Evolutionary conservation across 2,329 filamentous ascomycete species (phyloP).

Genomic region (Bipolaris oryzae): DNA sequence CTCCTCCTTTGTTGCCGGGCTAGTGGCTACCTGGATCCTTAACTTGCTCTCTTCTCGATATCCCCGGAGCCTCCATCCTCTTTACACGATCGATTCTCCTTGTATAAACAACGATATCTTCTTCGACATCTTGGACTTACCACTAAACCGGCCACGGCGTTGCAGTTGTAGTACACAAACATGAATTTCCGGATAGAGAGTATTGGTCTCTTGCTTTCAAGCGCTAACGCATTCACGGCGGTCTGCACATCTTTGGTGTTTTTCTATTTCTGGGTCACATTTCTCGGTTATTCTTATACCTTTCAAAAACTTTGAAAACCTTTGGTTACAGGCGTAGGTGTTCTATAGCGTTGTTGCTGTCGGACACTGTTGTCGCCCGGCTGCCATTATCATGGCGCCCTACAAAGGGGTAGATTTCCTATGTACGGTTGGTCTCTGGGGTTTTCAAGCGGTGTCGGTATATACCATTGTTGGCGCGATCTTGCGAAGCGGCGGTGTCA

Average conservation of each 20-base stretch:
- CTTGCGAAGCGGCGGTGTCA: slow-evolving; percentile 49
- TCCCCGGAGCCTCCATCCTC: slow-evolving; percentile 49
- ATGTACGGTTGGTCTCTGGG: slow-evolving; percentile 44
- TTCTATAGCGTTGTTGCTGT: slow-evolving; percentile 45
- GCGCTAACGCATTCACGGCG: slow-evolving; percentile 50
- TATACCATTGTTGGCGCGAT: slow-evolving; percentile 50
- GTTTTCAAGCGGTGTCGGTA: slow-evolving; percentile 43
- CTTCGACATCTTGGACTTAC: slow-evolving; percentile 51
- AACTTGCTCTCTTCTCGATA: slow-evolving; percentile 46
- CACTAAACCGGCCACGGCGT: slow-evolving; percentile 51
- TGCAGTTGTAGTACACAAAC: slow-evolving; percentile 46
- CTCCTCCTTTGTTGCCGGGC: slow-evolving; percentile 48
- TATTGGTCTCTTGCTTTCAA: slow-evolving; percentile 47
- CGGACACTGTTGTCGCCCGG: slow-evolving; percentile 41
- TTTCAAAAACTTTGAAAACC: slow-evolving; percentile 45
- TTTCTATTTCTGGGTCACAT: slow-evolving; percentile 38
- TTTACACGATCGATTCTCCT: slow-evolving; percentile 48
- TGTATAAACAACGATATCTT: slow-evolving; percentile 53
- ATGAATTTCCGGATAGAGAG: slow-evolving; percentile 47
- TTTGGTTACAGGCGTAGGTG: slow-evolving; percentile 43
- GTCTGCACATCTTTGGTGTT: slow-evolving; percentile 49
- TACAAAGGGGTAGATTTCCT: slow-evolving; percentile 50
- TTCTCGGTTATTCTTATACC: slow-evolving; percentile 40
- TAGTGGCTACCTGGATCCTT: slow-evolving; percentile 48
- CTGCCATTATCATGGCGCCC: slow-evolving; percentile 26